These are phyloP conservation scores for Mrakia gelida DNA, from an alignment of 768 basidiomycete species.

Conservation along the genomic window DNA sequence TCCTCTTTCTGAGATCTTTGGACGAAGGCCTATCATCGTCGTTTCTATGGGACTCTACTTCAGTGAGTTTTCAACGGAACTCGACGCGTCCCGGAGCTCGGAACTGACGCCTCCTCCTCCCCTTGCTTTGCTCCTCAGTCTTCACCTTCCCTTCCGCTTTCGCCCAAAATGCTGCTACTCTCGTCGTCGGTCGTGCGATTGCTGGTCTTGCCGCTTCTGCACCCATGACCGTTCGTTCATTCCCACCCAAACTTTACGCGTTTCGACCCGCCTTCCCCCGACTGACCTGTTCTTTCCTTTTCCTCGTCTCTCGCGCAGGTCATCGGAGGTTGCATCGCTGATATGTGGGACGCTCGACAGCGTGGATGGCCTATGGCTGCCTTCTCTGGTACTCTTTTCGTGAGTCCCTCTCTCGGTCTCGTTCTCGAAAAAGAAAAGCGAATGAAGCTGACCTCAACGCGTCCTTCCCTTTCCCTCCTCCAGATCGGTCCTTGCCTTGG, in stretches of 20 bases:
- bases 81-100: too few species aligned
- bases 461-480: neutral
- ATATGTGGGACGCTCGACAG: slow-evolving; percentile 40
- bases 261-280: slow-evolving; percentile 36
- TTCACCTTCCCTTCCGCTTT: slow-evolving; percentile 44
- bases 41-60: slow-evolving; percentile 39
- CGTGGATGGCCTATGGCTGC: slow-evolving; percentile 41
- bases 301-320: slow-evolving; percentile 38
- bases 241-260: slow-evolving; percentile 36
- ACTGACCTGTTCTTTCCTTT: slow-evolving; percentile 37
- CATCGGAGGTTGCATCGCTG: slow-evolving; percentile 9
- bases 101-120: neutral
- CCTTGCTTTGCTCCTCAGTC: slow-evolving; percentile 10
- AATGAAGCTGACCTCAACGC: too few species aligned
- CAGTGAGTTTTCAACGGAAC: neutral
- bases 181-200: slow-evolving; percentile 41
- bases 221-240: slow-evolving; percentile 37
- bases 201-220: slow-evolving; percentile 41
- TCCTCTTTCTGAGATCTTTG: slow-evolving; percentile 40
- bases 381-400: slow-evolving; percentile 40
- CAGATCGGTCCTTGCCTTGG: neutral
- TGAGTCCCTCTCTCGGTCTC: neutral
- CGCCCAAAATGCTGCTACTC: slow-evolving; percentile 38
- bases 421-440: too few species aligned
- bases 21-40: slow-evolving; percentile 39